Conservation (phyloP, 768 basidiomycete species). For the Tylopilus subfusipes region DNA sequence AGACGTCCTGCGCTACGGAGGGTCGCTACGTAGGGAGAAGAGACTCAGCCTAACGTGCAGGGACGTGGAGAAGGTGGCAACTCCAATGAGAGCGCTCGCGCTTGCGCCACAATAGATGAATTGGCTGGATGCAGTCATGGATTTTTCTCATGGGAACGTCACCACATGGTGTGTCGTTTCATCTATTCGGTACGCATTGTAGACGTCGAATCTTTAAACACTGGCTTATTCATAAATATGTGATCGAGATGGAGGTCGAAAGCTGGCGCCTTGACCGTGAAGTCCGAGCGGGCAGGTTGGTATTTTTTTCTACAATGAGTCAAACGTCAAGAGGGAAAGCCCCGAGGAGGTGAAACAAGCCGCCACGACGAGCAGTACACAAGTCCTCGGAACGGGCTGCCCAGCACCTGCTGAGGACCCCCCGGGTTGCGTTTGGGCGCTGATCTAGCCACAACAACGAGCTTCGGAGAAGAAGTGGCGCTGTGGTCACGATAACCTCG, state of each 20-base stretch:
- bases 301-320: neutral
- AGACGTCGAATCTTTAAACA: neutral
- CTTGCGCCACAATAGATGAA: neutral
- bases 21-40: conserved; percentile 49
- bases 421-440: neutral
- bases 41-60: conserved; percentile 86
- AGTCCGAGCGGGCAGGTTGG: neutral
- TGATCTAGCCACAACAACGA: neutral
- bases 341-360: neutral
- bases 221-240: neutral
- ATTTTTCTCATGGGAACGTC: neutral
- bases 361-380: neutral
- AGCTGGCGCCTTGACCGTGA: neutral
- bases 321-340: neutral
- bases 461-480: neutral
- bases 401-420: neutral
- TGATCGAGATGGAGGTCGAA: neutral
- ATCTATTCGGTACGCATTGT: neutral
- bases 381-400: conserved; percentile 2
- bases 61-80: conserved; percentile 63
- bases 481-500: neutral
- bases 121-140: neutral
- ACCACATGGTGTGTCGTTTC: neutral
- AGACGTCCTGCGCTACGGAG: conserved; percentile 44
- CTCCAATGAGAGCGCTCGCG: neutral